Percentiles rank a stretch among this genome's conserved stretches.
Evolutionary conservation across 2,329 filamentous ascomycete species (phyloP).

Genomic region (Botrytis medusae): DNA sequence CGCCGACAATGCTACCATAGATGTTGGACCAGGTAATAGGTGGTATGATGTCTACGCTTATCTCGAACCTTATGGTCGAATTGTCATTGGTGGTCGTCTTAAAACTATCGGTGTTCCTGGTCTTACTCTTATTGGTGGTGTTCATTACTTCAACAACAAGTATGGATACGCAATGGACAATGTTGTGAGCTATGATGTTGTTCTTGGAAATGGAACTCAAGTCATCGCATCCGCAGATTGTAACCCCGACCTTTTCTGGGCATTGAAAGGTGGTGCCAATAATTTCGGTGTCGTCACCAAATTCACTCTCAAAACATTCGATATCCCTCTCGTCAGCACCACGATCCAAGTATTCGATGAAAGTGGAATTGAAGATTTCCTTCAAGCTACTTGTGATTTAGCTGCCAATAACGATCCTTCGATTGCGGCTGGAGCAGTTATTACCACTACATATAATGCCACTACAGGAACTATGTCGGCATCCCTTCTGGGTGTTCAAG

Average conservation of each 20-base stretch:
- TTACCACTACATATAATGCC: conserved; percentile 25
- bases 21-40: conserved; percentile 42
- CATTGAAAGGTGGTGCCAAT: conserved; percentile 51
- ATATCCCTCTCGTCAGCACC: conserved; percentile 27
- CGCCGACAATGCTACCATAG: conserved; percentile 35
- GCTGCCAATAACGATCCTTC: conserved; percentile 18
- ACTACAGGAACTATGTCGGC: conserved; percentile 10
- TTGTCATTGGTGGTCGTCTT: conserved; percentile 27
- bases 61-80: conserved; percentile 23
- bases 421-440: conserved; percentile 24
- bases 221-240: conserved; percentile 42
- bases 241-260: conserved; percentile 52
- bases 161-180: conserved; percentile 30
- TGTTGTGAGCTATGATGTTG: conserved; percentile 30
- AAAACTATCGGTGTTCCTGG: conserved; percentile 30
- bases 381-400: conserved; percentile 23
- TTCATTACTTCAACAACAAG: conserved; percentile 30
- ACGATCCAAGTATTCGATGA: conserved; percentile 24
- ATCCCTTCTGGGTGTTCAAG: conserved; percentile 26
- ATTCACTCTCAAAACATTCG: conserved; percentile 44
- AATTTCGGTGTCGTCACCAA: conserved; percentile 50
- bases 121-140: conserved; percentile 31
- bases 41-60: conserved; percentile 39
- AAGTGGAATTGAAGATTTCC: conserved; percentile 19
- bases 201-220: conserved; percentile 51